Evolutionary conservation across 139 green algal species (phyloP).

Genomic region (Penium margaritaceum): DNA sequence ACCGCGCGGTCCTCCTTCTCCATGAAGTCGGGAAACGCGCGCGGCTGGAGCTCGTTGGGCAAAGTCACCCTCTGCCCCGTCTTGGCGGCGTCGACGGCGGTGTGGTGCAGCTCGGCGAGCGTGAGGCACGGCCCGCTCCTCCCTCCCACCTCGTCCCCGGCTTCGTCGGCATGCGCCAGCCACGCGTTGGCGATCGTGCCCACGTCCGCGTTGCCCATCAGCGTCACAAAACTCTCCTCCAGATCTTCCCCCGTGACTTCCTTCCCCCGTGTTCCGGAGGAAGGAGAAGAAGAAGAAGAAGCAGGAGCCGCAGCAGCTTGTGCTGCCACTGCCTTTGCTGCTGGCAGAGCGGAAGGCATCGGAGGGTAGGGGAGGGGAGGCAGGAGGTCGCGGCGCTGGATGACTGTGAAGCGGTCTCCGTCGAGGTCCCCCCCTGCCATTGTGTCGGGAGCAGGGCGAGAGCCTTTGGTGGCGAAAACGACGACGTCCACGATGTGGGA

Average conservation of each 20-base stretch:
- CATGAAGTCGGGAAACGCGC: slow-evolving; percentile 44
- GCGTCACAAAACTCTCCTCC: background rate
- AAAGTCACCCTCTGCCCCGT: slow-evolving; percentile 8
- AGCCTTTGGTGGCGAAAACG: background rate
- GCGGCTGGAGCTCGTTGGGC: background rate
- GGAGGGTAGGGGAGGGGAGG: background rate
- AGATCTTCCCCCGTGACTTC: background rate
- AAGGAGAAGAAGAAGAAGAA: too few relatives aligned
- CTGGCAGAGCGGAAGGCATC: too few relatives aligned
- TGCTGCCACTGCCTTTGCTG: background rate
- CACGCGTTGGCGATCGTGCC: slow-evolving; percentile 30
- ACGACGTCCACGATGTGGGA: background rate
- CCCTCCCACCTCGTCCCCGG: background rate
- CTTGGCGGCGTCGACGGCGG: slow-evolving; percentile 29
- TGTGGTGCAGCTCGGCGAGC: slow-evolving; percentile 24
- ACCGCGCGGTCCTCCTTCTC: slow-evolving; percentile 28
- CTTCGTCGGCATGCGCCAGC: slow-evolving; percentile 19
- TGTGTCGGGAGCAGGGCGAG: background rate
- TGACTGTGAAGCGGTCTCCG: background rate
- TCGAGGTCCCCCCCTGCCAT: background rate
- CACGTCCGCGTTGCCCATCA: slow-evolving; percentile 15
- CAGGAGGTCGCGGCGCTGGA: background rate
- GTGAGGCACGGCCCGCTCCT: slow-evolving; percentile 7
- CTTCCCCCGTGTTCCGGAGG: too few relatives aligned
- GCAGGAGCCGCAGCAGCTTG: background rate